phyloP scores from a whole-genome alignment of 2,329 filamentous ascomycete genomes.

The Fusarium armeniacum region DNA sequence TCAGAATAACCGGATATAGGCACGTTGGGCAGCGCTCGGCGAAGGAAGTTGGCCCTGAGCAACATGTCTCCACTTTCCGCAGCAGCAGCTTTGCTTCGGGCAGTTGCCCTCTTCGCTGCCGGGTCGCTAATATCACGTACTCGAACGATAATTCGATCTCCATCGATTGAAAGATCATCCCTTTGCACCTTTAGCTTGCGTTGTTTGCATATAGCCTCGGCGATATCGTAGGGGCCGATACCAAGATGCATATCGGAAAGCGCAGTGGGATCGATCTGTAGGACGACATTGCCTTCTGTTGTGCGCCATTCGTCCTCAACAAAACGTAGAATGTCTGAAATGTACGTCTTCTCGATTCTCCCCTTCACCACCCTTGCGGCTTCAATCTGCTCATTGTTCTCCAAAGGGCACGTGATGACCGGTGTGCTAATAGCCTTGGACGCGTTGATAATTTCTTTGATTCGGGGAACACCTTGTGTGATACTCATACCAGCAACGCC shows the following conservation, averaged over 20 bases:
- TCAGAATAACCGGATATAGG: conserved; percentile 91
- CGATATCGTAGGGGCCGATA: conserved; percentile 80
- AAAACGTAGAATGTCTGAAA: conserved; percentile 83
- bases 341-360: conserved; percentile 93
- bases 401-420: conserved; percentile 87
- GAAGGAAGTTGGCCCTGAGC: conserved; percentile 85
- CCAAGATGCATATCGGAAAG: conserved; percentile 87
- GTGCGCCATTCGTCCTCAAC: conserved; percentile 92
- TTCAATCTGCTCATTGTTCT: conserved; percentile 79
- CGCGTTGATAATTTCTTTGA: conserved; percentile 99
- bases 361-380: conserved; percentile 93
- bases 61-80: conserved; percentile 67
- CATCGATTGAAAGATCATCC: conserved; percentile 72
- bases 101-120: conserved; percentile 60
- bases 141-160: conserved; percentile 78
- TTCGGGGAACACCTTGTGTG: conserved; percentile 98
- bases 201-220: conserved; percentile 80
- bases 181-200: conserved; percentile 84
- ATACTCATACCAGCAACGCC: conserved; percentile 99
- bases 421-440: conserved; percentile 94
- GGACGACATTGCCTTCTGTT: conserved; percentile 79
- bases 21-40: conserved; percentile 84
- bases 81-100: conserved; percentile 61
- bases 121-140: conserved; percentile 71
- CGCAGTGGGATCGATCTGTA: conserved; percentile 84